Evolutionary conservation across 106 monocot genomes (phyloP), one percentile per base, ranked within the genome.

Genomic region (Xerophyta viscosa): DNA sequence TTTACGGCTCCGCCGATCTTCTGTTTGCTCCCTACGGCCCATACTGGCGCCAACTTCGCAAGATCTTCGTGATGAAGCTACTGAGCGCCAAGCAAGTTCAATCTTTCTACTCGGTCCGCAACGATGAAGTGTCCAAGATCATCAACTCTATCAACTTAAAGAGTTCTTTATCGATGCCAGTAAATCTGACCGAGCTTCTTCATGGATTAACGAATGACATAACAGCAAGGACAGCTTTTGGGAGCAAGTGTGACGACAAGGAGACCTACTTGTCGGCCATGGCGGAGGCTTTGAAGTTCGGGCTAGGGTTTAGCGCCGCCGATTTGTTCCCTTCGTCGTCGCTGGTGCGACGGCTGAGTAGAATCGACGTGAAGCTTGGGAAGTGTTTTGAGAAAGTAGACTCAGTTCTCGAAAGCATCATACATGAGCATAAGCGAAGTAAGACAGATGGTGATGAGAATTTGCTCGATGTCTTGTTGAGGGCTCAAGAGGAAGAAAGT

Each of bases 21-120:
- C 28, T 44, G 19, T 70, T 69, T 61, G 21, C 70, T 6, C 69
- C 54, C 10, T 70, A 65, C 52, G 25, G 48, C 17, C 60, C 29
- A 6, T 14, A 61, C 14, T 61, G 59, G 69, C 19, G 49, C 6
- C 47, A 66, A 18, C 24, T 45, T 0, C 21, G 65, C 2, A 65
- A 56, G 56, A 17, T 65, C 17, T 23, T 31, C 43, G 24, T 44
- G 10, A 0, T 55, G 2, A 54, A 69, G 52, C 54, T 65, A 6
- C 50, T 70, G 7, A 49, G 48, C 46, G 1, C 37, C 19, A 29
- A 29, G 41, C 46, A 55, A 11, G 60, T 56, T 22, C 60, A 52
- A 4, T 55, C 43, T 1, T 61, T 76, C 24, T 25, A 27, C 2
- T 1, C 31, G 4, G 22, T 70, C 11, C 18, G 54, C 25, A 56